phyloP scores from a whole-genome alignment of 352 stramenopile species.

The Pseudoperonospora humuli region DNA sequence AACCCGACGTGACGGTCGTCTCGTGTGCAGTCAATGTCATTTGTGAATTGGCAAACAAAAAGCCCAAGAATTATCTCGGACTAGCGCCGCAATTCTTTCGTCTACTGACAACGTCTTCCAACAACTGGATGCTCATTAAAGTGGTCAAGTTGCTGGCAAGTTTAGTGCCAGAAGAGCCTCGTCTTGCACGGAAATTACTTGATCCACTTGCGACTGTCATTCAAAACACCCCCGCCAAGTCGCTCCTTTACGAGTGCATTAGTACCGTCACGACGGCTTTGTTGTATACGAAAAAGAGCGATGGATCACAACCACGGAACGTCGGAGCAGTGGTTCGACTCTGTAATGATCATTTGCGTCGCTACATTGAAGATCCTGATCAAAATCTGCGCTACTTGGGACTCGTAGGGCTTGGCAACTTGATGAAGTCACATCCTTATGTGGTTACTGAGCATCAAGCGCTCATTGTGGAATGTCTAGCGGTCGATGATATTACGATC shows the following conservation, averaged over 20 bases:
- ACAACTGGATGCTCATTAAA: conserved; percentile 99
- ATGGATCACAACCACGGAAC: conserved; percentile 92
- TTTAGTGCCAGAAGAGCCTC: conserved; percentile 95
- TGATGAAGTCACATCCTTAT: conserved; percentile 94
- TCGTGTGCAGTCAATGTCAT: conserved; percentile 99
- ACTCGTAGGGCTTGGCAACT: conserved; percentile 93
- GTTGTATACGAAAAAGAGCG: conserved; percentile 93
- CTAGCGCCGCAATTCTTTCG: conserved; percentile 98
- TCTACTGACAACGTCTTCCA: conserved; percentile 94
- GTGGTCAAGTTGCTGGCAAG: conserved; percentile 98
- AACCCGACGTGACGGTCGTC: conserved; percentile 93
- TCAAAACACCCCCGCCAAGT: conserved; percentile 96
- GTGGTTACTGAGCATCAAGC: conserved; percentile 92
- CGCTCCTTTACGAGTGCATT: conserved; percentile 97
- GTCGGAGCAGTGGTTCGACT: conserved; percentile 91
- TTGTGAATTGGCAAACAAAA: conserved; percentile 98
- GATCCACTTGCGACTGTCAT: conserved; percentile 97
- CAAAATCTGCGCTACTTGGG: conserved; percentile 99
- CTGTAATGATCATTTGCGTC: conserved; percentile 92
- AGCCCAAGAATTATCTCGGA: conserved; percentile 97
- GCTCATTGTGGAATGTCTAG: conserved; percentile 95
- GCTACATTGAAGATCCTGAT: conserved; percentile 97
- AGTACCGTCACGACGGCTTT: conserved; percentile 95
- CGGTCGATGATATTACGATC: conserved; percentile 98
- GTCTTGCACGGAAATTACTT: conserved; percentile 95